A percentile compares a stretch with the other conserved stretches of the same genome.
Conservation (phyloP, 225 moss, liverwort and hornwort genomes). For the Marchantia polymorpha region DNA sequence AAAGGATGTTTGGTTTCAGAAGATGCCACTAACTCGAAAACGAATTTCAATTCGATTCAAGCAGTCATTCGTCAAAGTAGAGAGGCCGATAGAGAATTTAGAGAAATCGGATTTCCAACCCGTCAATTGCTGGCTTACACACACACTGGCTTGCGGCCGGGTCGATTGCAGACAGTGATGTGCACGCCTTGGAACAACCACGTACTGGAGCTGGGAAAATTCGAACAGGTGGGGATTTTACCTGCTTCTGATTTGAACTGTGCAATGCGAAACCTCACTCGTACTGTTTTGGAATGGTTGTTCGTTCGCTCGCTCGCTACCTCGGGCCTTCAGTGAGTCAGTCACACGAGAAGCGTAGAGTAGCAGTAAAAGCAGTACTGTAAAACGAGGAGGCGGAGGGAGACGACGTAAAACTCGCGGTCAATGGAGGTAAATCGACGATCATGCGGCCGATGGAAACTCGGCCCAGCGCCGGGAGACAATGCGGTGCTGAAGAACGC, state of each 20-base stretch:
- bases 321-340: neutral
- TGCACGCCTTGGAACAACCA: slow-evolving; percentile 44
- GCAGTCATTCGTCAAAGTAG: too few relatives aligned
- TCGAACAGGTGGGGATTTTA: slow-evolving; percentile 23
- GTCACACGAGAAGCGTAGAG: neutral
- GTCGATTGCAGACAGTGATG: slow-evolving; percentile 32
- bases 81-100: too few relatives aligned
- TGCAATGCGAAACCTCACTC: too few relatives aligned
- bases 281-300: too few relatives aligned
- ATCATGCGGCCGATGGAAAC: neutral
- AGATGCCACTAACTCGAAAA: too few relatives aligned
- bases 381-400: neutral
- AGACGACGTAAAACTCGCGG: neutral
- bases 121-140: neutral
- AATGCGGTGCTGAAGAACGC: neutral
- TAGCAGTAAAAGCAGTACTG: neutral
- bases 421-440: neutral
- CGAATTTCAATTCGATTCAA: too few relatives aligned
- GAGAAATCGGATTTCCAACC: neutral
- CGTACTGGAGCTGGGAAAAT: slow-evolving; percentile 51
- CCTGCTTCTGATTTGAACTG: neutral
- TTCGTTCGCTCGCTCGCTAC: neutral
- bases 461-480: neutral
- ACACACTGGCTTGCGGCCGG: neutral
- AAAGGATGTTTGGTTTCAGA: too few relatives aligned